These are phyloP conservation scores for Stagonosporopsis chrysanthemi DNA, from an alignment of 2,329 filamentous ascomycete genomes.

Conservation along the genomic window DNA sequence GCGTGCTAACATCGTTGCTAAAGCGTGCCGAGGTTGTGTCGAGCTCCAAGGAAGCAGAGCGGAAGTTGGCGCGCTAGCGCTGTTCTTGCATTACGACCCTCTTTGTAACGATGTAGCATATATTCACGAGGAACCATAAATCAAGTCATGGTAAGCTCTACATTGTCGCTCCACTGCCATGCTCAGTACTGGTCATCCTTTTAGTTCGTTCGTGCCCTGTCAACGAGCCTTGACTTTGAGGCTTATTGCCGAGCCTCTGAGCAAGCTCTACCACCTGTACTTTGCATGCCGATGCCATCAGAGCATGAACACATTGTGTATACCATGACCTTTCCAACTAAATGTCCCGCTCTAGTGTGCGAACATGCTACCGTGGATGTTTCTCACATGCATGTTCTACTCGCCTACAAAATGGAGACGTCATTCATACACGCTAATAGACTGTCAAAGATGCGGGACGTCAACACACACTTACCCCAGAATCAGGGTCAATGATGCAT, in stretches of 20 bases:
- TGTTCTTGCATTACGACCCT: neutral
- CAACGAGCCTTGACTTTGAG: neutral
- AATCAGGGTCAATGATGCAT: slow-evolving; percentile 15
- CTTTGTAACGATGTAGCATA: neutral
- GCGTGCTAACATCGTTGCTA: neutral
- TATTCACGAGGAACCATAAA: neutral
- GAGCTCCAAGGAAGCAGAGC: neutral
- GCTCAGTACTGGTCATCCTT: neutral
- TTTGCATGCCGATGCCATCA: neutral
- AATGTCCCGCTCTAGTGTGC: neutral
- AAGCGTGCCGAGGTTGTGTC: slow-evolving; percentile 12
- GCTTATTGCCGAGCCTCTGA: neutral
- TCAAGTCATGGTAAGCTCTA: neutral
- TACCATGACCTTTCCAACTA: neutral
- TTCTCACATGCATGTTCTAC: slow-evolving; percentile 9
- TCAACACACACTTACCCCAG: slow-evolving; percentile 14
- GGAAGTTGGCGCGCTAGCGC: neutral
- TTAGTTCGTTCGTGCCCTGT: neutral
- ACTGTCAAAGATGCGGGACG: slow-evolving; percentile 8
- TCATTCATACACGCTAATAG: slow-evolving; percentile 20
- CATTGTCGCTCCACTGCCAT: neutral
- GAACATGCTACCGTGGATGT: neutral
- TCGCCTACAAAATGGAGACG: slow-evolving; percentile 18
- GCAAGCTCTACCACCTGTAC: neutral
- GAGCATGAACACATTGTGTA: neutral